Conservation (phyloP, 2,329 filamentous ascomycete species). For the Drechslerella dactyloides region DNA sequence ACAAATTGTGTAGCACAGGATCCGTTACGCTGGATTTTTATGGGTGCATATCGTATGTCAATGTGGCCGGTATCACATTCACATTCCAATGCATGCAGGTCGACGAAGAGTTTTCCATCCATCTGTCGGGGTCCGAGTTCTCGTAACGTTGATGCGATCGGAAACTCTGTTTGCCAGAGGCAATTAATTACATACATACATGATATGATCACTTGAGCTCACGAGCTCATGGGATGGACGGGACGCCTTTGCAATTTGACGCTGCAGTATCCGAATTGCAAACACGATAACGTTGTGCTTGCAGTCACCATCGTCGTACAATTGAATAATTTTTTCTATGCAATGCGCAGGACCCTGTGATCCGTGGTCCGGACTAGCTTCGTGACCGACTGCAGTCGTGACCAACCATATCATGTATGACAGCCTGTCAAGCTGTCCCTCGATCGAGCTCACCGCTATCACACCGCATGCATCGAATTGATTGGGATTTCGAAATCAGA, state of each 20-base stretch:
- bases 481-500: not conserved
- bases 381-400: too few relatives aligned
- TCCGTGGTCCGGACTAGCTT: too few relatives aligned
- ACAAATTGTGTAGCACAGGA: not conserved
- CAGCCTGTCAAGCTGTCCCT: not conserved
- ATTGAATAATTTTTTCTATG: too few relatives aligned
- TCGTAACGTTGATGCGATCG: not conserved
- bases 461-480: not conserved
- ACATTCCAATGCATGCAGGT: conserved; percentile 8
- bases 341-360: too few relatives aligned
- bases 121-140: not conserved
- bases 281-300: too few relatives aligned
- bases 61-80: not conserved
- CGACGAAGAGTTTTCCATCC: not conserved
- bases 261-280: too few relatives aligned
- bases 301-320: too few relatives aligned
- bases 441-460: not conserved
- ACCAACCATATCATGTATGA: not conserved
- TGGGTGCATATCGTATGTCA: not conserved
- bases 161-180: not conserved
- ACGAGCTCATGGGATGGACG: not conserved
- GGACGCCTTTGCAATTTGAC: too few relatives aligned
- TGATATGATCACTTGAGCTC: not conserved
- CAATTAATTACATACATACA: not conserved
- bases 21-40: too few relatives aligned